Conservation (phyloP, 805 yeast genomes). For the Maudiozyma barnettii region DNA sequence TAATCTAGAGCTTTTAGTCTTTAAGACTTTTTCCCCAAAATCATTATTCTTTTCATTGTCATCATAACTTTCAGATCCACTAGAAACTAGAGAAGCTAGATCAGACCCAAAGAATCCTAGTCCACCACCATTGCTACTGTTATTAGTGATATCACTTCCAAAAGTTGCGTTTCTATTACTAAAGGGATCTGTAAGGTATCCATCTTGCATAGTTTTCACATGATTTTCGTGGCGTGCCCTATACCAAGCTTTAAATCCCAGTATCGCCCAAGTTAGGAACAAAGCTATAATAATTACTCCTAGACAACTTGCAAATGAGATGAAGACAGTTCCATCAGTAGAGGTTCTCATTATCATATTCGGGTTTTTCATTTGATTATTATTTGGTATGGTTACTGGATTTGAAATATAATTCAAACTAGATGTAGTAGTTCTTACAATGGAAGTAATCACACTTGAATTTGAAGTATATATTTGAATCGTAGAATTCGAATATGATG, state of each 20-base stretch:
- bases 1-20: slow-evolving; percentile 15
- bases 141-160: background rate
- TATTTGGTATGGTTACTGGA: slow-evolving; percentile 2
- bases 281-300: slow-evolving; percentile 38
- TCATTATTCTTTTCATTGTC: slow-evolving; percentile 16
- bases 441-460: background rate
- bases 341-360: background rate
- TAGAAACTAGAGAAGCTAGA: slow-evolving; percentile 5
- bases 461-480: background rate
- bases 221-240: slow-evolving; percentile 24
- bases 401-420: background rate
- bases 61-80: slow-evolving; percentile 21
- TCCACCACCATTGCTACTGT: background rate
- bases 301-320: slow-evolving; percentile 61
- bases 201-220: slow-evolving; percentile 10
- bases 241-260: slow-evolving; percentile 19
- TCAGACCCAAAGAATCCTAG: background rate
- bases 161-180: slow-evolving; percentile 2
- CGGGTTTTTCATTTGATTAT: slow-evolving; percentile 1
- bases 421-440: background rate
- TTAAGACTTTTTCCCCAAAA: slow-evolving; percentile 18
- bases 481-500: background rate
- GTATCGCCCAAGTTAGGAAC: slow-evolving; percentile 16
- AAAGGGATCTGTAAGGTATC: slow-evolving; percentile 16
- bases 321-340: slow-evolving; percentile 68